Conservation (phyloP, 179 eudicot species). For the Beta macrorhiza region DNA sequence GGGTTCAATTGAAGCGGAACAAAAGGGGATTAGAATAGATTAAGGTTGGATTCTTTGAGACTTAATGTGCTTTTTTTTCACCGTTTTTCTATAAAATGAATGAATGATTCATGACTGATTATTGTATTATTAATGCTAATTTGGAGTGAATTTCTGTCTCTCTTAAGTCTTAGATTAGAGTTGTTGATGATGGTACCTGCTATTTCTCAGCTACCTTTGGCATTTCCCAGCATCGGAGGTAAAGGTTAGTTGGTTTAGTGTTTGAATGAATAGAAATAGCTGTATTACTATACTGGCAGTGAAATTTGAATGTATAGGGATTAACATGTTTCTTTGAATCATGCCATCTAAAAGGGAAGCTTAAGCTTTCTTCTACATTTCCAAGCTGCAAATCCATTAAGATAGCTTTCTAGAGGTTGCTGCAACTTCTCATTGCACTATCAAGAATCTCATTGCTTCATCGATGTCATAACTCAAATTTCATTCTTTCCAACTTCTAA, state of each 20-base stretch:
- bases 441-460: neutral
- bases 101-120: no score
- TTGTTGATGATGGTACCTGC: conserved; percentile 12
- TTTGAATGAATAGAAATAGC: no score
- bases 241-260: no score
- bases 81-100: no score
- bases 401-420: conserved; percentile 23
- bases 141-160: no score
- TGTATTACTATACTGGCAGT: no score
- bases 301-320: neutral
- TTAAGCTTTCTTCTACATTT: conserved; percentile 22
- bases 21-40: no score
- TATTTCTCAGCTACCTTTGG: conserved; percentile 23
- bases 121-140: no score
- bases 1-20: no score
- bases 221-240: conserved; percentile 21
- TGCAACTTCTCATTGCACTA: neutral
- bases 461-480: conserved; percentile 1
- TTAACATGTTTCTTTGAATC: conserved; percentile 21
- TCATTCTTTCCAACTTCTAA: neutral
- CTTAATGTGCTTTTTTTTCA: no score
- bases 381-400: conserved; percentile 7
- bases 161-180: conserved; percentile 1
- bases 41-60: no score
- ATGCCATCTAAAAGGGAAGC: conserved; percentile 19